Evolutionary conservation across 2,329 filamentous ascomycete genomes (phyloP).

Genomic region (Dothistroma pini): DNA sequence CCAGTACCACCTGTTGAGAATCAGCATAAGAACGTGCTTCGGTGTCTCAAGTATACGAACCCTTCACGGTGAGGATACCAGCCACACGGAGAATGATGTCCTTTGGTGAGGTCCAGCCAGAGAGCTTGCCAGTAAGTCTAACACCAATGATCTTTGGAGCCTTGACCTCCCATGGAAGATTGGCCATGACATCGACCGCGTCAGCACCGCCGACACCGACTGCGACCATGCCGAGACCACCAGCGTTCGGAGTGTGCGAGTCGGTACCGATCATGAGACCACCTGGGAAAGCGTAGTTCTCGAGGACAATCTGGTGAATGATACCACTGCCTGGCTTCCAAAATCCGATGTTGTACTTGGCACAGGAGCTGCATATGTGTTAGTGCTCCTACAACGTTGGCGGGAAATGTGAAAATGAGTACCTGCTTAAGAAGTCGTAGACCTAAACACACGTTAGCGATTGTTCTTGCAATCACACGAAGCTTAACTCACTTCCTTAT

Average conservation of each 20-base stretch:
- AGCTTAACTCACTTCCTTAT: constrained; percentile 74
- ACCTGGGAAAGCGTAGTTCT: constrained; percentile 99
- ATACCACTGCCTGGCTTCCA: constrained; percentile 99
- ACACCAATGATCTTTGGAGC: constrained; percentile 97
- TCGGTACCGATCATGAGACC: constrained; percentile 82
- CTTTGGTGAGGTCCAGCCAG: constrained; percentile 91
- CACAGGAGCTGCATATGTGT: too few relatives aligned
- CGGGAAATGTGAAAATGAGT: too few relatives aligned
- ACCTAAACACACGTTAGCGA: constrained; percentile 47
- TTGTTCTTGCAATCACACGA: not conserved
- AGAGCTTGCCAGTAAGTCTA: constrained; percentile 83
- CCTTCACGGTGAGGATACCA: constrained; percentile 95
- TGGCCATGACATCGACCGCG: constrained; percentile 97
- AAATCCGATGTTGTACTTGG: constrained; percentile 99
- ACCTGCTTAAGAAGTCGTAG: constrained; percentile 82
- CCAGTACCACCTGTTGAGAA: constrained; percentile 67
- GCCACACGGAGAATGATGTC: constrained; percentile 98
- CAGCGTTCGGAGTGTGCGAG: constrained; percentile 95
- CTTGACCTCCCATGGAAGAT: constrained; percentile 97
- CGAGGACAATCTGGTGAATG: constrained; percentile 97
- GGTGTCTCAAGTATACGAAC: not conserved
- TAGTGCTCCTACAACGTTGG: too few relatives aligned
- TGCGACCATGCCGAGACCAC: constrained; percentile 86
- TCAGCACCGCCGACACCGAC: constrained; percentile 98
- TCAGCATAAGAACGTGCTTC: not conserved